Conservation (phyloP, 2,329 filamentous ascomycete genomes). For the Diaporthe citriasiana region DNA sequence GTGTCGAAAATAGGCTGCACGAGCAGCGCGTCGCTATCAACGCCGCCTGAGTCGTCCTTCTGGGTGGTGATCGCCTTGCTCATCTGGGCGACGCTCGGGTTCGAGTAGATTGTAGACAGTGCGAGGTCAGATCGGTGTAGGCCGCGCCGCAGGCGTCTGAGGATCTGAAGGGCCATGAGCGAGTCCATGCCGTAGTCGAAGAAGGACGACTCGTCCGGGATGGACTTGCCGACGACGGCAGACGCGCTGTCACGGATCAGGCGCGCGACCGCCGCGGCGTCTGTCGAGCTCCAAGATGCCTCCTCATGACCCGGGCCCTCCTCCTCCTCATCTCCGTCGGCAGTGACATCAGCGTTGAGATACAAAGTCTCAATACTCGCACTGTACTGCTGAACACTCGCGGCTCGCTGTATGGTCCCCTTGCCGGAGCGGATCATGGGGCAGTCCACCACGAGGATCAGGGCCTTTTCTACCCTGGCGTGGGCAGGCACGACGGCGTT, state of each 20-base stretch:
- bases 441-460: conserved; percentile 57
- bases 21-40: conserved; percentile 43
- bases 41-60: not conserved
- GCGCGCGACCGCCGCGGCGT: not conserved
- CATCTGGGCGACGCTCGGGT: not conserved
- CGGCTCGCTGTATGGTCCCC: conserved; percentile 47
- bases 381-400: conserved; percentile 39
- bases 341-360: not conserved
- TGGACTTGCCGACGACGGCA: conserved; percentile 26
- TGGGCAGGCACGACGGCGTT: conserved; percentile 33
- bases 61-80: not conserved
- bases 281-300: not conserved
- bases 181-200: conserved; percentile 45
- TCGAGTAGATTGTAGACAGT: not conserved
- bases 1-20: conserved; percentile 43
- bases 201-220: conserved; percentile 40
- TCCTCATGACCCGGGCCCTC: not conserved
- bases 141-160: conserved; percentile 8
- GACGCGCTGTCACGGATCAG: conserved; percentile 9
- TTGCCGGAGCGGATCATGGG: conserved; percentile 61
- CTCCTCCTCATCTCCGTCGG: not conserved
- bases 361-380: conserved; percentile 27
- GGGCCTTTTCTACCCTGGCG: conserved; percentile 53
- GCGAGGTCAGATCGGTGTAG: not conserved
- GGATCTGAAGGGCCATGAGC: conserved; percentile 44